Evolutionary conservation across 306 rosid genomes (phyloP).

Genomic region (Echinosophora koreensis): DNA sequence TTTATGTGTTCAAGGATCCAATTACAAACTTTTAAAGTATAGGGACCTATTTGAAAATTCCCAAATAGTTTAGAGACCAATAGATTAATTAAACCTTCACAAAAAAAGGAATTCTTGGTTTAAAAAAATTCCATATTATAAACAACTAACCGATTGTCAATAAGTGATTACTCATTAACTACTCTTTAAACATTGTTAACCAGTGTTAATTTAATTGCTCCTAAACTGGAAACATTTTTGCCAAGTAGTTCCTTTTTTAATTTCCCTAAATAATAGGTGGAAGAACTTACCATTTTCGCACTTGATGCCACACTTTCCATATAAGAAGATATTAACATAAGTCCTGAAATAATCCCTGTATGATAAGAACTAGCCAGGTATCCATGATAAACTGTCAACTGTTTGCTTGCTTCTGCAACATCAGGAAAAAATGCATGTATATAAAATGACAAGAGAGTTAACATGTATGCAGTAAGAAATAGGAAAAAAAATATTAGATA

Average conservation of each 20-base stretch:
- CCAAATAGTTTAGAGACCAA: too few relatives aligned
- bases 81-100: too few relatives aligned
- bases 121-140: neutral
- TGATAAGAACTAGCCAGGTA: slow-evolving; percentile 93
- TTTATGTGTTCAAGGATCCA: too few relatives aligned
- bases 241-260: slow-evolving; percentile 1
- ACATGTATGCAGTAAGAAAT: slow-evolving; percentile 28
- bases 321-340: slow-evolving; percentile 74
- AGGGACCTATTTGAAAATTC: too few relatives aligned
- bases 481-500: neutral
- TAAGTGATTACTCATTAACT: slow-evolving; percentile 6
- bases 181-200: neutral
- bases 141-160: slow-evolving; percentile 5
- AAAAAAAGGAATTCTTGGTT: slow-evolving; percentile 1
- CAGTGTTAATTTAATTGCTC: neutral
- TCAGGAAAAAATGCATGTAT: slow-evolving; percentile 16
- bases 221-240: neutral
- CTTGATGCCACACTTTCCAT: slow-evolving; percentile 72
- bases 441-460: neutral
- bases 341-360: slow-evolving; percentile 90
- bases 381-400: slow-evolving; percentile 78
- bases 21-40: too few relatives aligned
- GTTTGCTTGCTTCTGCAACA: slow-evolving; percentile 63
- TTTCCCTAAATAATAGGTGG: slow-evolving; percentile 28
- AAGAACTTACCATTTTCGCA: slow-evolving; percentile 67